A percentile compares a stretch with the other conserved stretches of the same genome.
phyloP scores from a whole-genome alignment of 352 stramenopile species.

The Phytophthora megakarya region DNA sequence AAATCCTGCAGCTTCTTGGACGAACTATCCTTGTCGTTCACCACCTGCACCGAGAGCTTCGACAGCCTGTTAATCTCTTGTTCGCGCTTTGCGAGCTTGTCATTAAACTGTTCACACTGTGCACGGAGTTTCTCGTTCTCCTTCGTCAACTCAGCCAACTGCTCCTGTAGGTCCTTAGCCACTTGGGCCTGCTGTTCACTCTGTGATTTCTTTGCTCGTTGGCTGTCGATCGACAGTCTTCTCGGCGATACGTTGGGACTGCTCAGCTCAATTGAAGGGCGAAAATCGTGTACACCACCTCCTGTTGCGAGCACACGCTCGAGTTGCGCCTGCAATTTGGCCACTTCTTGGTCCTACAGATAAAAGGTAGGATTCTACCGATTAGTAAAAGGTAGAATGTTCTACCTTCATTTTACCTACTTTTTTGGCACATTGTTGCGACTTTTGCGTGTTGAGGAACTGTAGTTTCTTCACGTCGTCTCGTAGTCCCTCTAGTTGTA shows the following conservation, averaged over 20 bases:
- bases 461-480: slow-evolving; percentile 76
- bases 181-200: slow-evolving; percentile 37
- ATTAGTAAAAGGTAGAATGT: slow-evolving; percentile 3
- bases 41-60: slow-evolving; percentile 48
- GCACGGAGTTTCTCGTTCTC: slow-evolving; percentile 55
- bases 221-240: slow-evolving; percentile 31
- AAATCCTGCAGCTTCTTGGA: slow-evolving; percentile 37
- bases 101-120: slow-evolving; percentile 45
- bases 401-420: slow-evolving; percentile 30
- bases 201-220: slow-evolving; percentile 24
- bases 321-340: slow-evolving; percentile 69
- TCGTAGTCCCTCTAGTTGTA: slow-evolving; percentile 69
- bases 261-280: slow-evolving; percentile 43
- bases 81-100: slow-evolving; percentile 67
- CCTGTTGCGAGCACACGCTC: slow-evolving; percentile 56
- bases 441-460: slow-evolving; percentile 66
- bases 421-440: slow-evolving; percentile 61
- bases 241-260: slow-evolving; percentile 23
- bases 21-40: slow-evolving; percentile 30
- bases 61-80: slow-evolving; percentile 70
- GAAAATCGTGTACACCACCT: slow-evolving; percentile 18
- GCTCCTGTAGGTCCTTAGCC: slow-evolving; percentile 49
- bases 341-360: slow-evolving; percentile 59
- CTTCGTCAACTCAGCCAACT: slow-evolving; percentile 46
- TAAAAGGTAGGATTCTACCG: not conserved